Evolutionary conservation across 768 basidiomycete genomes (phyloP), one percentile per base, ranked within the genome.

Genomic region (Macrocybe gigantea): DNA sequence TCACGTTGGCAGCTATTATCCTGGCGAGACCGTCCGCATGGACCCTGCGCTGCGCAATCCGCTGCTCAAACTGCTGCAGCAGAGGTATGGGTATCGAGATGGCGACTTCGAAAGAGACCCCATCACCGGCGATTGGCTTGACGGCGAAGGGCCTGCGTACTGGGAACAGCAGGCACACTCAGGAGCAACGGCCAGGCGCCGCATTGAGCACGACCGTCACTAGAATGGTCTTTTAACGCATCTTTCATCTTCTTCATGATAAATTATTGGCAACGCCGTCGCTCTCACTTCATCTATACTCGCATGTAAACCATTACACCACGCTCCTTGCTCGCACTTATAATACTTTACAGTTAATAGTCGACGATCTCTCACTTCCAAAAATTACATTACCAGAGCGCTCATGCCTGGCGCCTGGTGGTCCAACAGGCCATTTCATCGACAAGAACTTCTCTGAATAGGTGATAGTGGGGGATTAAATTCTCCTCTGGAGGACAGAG

Each of bases 21-120:
- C 89, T 0, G 90, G 89, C 45, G 90, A 91, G 62, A 82, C 64
- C 48, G 89, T 92, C 43, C 83, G 89, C 58, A 92, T 93, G 88
- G 89, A 93, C 58, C 89, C 89, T 7, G 88, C 85, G 33, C 68
- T 93, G 49, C 79, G 89, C 36, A 91, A 91, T 52, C 86, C 88
- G 30, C 75, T 92, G 39, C 72, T 92, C 51, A 78, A 72, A 64
- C 69, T 93, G 32, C 68, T 93, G 32, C 72, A 89, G 61, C 59
- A 76, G 53, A 77, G 88, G 36, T 93, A 88, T 58, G 77, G 75
- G 29, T 93, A 93, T 64, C 77, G 77, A 47, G 89, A 93, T 62
- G 89, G 89, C 1, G 89, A 93, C 59, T 93, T 93, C 55, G 90
- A 93, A 56, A 77, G 83, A 41, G 77, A 88, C 53, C 64, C 81